Percentiles rank a stretch among this genome's conserved stretches.
phyloP scores from a whole-genome alignment of 208 protist species.

The Trypanosoma avium region DNA sequence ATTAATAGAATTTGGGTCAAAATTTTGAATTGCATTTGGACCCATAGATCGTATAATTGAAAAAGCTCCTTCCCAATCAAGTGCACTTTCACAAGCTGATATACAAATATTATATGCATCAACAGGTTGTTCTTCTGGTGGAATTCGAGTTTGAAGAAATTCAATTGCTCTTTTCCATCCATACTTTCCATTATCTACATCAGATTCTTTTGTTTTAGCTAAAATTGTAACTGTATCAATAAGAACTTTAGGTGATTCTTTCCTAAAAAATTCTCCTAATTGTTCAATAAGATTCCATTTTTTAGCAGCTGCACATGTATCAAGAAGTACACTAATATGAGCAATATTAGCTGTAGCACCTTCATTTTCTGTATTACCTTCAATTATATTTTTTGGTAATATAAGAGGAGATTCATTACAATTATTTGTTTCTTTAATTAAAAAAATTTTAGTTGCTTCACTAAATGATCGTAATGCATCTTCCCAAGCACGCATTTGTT shows the following conservation, averaged over 20 bases:
- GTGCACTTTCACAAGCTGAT: constrained; percentile 50
- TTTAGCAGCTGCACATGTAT: constrained; percentile 48
- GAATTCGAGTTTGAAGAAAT: constrained; percentile 37
- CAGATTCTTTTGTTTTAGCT: constrained; percentile 14
- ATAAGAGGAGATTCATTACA: background rate
- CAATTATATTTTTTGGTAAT: constrained; percentile 3
- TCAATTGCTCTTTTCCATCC: constrained; percentile 41
- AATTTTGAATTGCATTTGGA: constrained; percentile 55
- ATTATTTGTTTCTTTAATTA: constrained; percentile 7
- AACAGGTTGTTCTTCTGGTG: constrained; percentile 49
- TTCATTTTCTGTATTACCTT: background rate
- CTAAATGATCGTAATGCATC: constrained; percentile 64
- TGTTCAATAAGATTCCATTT: constrained; percentile 52
- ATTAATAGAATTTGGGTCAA: constrained; percentile 1
- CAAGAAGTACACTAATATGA: constrained; percentile 55
- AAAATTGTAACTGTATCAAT: constrained; percentile 34
- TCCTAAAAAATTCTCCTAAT: constrained; percentile 46
- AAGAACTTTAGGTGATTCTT: constrained; percentile 35
- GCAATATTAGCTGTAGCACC: constrained; percentile 35
- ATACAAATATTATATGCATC: constrained; percentile 77
- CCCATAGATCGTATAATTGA: constrained; percentile 73
- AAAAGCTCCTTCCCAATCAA: constrained; percentile 72
- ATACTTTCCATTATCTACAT: constrained; percentile 9
- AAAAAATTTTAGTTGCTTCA: constrained; percentile 32
- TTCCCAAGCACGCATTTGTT: constrained; percentile 66